These are phyloP conservation scores for Kluyveromyces lactis DNA, from an alignment of 805 yeast genomes.

Conservation along the genomic window DNA sequence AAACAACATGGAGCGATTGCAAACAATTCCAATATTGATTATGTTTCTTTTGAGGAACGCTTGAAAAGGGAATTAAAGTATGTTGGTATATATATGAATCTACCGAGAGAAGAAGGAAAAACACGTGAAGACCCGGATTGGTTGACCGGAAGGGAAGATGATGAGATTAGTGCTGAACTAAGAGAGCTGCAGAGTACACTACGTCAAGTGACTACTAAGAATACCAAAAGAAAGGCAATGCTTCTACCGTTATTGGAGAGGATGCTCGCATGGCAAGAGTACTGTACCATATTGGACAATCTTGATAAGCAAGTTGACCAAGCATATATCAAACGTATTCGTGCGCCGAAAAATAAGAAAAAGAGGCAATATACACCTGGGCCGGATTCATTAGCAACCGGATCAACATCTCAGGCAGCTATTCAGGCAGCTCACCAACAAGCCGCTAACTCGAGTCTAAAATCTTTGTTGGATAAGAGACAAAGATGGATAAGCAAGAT, in stretches of 20 bases:
- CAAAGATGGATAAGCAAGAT: constrained; percentile 81
- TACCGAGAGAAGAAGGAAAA: constrained; percentile 27
- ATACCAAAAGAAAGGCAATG: constrained; percentile 56
- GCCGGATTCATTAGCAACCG: constrained; percentile 14
- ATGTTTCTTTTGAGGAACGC: constrained; percentile 76
- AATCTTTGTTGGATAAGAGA: constrained; percentile 77
- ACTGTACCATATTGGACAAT: constrained; percentile 81
- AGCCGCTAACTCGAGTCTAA: constrained; percentile 69
- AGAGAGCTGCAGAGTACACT: constrained; percentile 65
- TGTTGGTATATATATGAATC: constrained; percentile 79
- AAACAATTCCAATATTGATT: constrained; percentile 47
- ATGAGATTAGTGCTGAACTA: constrained; percentile 82
- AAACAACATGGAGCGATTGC: constrained; percentile 43
- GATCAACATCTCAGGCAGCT: constrained; percentile 27
- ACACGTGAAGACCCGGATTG: constrained; percentile 42
- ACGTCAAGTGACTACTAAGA: constrained; percentile 49
- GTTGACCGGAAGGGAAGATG: constrained; percentile 81
- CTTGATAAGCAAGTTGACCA: constrained; percentile 95
- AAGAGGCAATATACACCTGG: constrained; percentile 24
- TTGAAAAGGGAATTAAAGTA: constrained; percentile 79
- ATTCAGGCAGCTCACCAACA: constrained; percentile 46
- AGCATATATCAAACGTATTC: constrained; percentile 74
- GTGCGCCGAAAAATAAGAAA: constrained; percentile 52
- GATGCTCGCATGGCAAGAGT: constrained; percentile 93
- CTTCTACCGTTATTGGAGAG: constrained; percentile 72